Conservation (phyloP, 2,329 filamentous ascomycete genomes). For the Xylariaceae sp. region DNA sequence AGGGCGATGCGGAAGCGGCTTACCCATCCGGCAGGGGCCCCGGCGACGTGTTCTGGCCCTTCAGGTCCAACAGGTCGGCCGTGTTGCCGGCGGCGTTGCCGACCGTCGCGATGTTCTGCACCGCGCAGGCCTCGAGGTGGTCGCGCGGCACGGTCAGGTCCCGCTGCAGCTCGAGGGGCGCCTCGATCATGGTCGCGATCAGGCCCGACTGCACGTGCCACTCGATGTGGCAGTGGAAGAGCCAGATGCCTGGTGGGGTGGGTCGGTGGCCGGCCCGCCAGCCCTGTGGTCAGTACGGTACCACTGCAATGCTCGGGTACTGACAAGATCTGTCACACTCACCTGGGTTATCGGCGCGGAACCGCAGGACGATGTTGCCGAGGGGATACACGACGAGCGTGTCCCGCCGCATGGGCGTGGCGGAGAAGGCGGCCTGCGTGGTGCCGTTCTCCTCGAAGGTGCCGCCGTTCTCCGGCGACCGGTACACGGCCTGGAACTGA, state of each 20-base stretch:
- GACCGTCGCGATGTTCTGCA: constrained; percentile 36
- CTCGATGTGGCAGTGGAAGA: constrained; percentile 76
- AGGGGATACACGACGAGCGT: constrained; percentile 57
- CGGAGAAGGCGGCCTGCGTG: constrained; percentile 39
- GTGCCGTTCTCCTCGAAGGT: constrained; percentile 41
- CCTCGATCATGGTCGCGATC: constrained; percentile 56
- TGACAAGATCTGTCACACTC: too few species aligned
- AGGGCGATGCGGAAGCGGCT: constrained; percentile 22
- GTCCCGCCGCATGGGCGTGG: constrained; percentile 59
- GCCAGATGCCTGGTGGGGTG: constrained; percentile 45
- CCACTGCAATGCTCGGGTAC: too few species aligned
- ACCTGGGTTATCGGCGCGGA: constrained; percentile 60
- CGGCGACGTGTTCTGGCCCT: constrained; percentile 50
- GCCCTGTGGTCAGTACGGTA: too few species aligned
- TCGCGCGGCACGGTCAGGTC: constrained; percentile 50
- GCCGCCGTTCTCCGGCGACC: constrained; percentile 50
- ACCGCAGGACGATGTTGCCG: constrained; percentile 63
- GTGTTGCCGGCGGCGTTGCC: constrained; percentile 75
- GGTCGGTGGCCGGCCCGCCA: constrained; percentile 1
- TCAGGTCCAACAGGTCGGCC: constrained; percentile 53
- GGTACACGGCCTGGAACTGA: constrained; percentile 60
- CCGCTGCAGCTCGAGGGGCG: constrained; percentile 54
- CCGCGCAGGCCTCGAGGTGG: constrained; percentile 51
- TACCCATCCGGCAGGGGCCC: constrained; percentile 54
- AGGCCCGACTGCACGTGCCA: constrained; percentile 68